Percentiles rank a stretch among this genome's conserved stretches.
These are phyloP conservation scores for Clarireedia sp. DNA, from an alignment of 2,329 filamentous ascomycete species.

Conservation along the genomic window DNA sequence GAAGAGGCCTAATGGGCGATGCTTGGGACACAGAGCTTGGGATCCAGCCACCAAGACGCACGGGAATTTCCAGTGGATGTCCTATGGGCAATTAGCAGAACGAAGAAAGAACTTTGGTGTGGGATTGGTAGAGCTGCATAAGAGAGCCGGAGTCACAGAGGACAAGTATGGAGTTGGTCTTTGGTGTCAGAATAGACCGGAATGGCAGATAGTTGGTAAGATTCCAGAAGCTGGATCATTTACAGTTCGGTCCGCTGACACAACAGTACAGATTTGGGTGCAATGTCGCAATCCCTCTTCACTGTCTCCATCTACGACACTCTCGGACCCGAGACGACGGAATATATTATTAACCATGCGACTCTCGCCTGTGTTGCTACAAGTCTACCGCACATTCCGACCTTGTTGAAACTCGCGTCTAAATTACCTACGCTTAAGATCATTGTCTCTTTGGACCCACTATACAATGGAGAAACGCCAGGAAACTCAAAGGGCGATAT, in stretches of 20 bases:
- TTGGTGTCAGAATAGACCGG: conserved; percentile 80
- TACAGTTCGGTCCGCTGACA: conserved; percentile 8
- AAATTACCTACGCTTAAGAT: conserved; percentile 74
- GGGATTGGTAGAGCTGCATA: conserved; percentile 76
- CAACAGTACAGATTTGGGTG: conserved; percentile 61
- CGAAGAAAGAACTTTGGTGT: conserved; percentile 78
- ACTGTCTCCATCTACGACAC: conserved; percentile 96
- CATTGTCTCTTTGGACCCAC: conserved; percentile 77
- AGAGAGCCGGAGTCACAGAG: conserved; percentile 57
- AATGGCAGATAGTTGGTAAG: conserved; percentile 77
- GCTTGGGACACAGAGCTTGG: conserved; percentile 75
- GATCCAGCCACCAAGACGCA: conserved; percentile 65
- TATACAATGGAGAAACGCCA: conserved; percentile 69
- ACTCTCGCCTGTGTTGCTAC: conserved; percentile 67
- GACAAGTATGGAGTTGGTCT: conserved; percentile 68
- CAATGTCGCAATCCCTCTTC: conserved; percentile 79
- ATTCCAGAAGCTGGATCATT: not conserved
- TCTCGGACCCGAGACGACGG: conserved; percentile 79
- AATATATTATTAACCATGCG: conserved; percentile 93
- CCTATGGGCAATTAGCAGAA: conserved; percentile 70
- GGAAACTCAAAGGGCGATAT: conserved; percentile 74
- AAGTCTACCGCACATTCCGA: conserved; percentile 72
- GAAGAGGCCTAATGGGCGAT: conserved; percentile 57
- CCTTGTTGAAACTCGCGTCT: conserved; percentile 70
- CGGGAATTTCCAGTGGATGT: conserved; percentile 72